Percentiles rank a stretch among this genome's conserved stretches.
phyloP scores from a whole-genome alignment of 352 stramenopile genomes.

The Albugo laibachii region DNA sequence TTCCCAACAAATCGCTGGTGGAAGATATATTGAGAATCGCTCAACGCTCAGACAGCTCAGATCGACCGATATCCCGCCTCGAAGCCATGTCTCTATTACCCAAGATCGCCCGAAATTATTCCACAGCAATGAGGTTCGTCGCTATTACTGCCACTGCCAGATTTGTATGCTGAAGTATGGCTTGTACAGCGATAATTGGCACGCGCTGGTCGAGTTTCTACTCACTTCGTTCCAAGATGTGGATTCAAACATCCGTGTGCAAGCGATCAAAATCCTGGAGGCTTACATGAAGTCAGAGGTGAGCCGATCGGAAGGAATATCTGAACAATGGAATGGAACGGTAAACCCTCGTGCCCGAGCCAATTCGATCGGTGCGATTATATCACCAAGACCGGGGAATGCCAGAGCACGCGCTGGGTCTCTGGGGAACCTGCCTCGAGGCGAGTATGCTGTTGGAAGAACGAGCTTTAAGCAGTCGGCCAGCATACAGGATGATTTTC shows the following conservation, averaged over 20 bases:
- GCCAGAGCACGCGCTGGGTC: no score
- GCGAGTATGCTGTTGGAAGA: no score
- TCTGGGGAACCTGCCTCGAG: no score
- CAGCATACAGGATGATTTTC: no score
- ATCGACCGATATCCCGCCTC: conserved; percentile 29
- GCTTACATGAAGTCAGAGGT: conserved; percentile 41
- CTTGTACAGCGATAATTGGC: conserved; percentile 36
- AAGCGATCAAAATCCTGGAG: conserved; percentile 76
- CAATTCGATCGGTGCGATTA: no score
- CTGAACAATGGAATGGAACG: no score
- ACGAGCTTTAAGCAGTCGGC: no score
- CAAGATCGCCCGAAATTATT: conserved; percentile 74
- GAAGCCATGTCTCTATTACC: conserved; percentile 70
- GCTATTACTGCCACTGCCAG: neutral
- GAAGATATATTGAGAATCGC: conserved; percentile 53
- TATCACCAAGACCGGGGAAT: no score
- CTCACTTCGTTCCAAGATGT: conserved; percentile 63
- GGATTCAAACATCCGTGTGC: conserved; percentile 65
- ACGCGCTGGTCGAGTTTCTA: conserved; percentile 50
- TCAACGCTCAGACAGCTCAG: conserved; percentile 31
- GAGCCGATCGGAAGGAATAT: no score
- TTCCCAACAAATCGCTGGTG: conserved; percentile 47
- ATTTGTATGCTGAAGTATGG: neutral
- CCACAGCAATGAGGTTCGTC: conserved; percentile 25
- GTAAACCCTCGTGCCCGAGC: no score